phyloP scores from a whole-genome alignment of 345 rosid genomes.

The Rhizophora mangle region DNA sequence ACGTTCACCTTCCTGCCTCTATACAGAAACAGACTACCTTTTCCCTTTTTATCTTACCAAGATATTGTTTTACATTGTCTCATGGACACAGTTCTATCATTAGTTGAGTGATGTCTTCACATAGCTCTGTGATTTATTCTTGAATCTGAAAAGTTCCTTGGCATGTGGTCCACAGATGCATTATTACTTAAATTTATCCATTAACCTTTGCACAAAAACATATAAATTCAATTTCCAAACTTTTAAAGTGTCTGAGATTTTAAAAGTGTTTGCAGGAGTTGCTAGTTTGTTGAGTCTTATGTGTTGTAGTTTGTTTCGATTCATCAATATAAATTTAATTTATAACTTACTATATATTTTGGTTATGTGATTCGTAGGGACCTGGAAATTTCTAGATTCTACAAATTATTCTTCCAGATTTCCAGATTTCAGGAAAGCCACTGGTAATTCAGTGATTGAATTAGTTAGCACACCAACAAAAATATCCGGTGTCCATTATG shows the following conservation, averaged over 20 bases:
- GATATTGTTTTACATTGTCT: too few species aligned
- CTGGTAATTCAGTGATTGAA: constrained; percentile 77
- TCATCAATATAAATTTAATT: background rate
- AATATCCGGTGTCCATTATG: constrained; percentile 90
- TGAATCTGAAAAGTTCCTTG: background rate
- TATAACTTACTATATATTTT: constrained; percentile 8
- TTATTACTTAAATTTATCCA: background rate
- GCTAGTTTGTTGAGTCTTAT: background rate
- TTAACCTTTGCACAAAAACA: background rate
- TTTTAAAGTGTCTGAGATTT: background rate
- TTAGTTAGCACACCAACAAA: constrained; percentile 83
- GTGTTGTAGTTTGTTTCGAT: constrained; percentile 4
- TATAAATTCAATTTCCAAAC: too few species aligned
- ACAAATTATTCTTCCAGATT: constrained; percentile 77
- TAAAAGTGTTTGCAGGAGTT: background rate
- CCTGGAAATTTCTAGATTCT: constrained; percentile 80
- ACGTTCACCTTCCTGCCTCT: background rate
- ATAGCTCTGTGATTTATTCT: background rate
- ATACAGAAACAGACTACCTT: too few species aligned
- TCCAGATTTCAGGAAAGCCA: constrained; percentile 70
- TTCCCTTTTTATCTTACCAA: background rate
- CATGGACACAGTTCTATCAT: too few species aligned
- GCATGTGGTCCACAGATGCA: background rate
- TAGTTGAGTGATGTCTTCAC: too few species aligned
- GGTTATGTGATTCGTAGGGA: constrained; percentile 48